Evolutionary conservation across 768 basidiomycete genomes (phyloP).

Genomic region (button mushroom (Agaricus bisporus)): DNA sequence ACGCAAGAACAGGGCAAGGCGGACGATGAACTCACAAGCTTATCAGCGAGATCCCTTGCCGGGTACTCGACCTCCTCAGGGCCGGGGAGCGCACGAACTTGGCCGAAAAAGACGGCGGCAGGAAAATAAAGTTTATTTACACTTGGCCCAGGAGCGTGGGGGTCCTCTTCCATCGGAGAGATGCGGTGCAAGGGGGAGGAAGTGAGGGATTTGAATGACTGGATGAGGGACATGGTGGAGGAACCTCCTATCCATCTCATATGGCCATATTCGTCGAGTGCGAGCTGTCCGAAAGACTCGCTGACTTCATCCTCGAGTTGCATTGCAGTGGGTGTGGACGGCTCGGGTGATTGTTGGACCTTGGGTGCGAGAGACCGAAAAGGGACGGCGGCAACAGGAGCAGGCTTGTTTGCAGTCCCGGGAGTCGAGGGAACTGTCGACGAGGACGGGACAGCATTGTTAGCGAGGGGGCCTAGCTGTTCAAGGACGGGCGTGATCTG

Average conservation of each 20-base stretch:
- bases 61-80: constrained; percentile 88
- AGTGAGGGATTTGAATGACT: constrained; percentile 76
- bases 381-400: constrained; percentile 28
- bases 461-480: constrained; percentile 54
- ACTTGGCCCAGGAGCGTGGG: constrained; percentile 70
- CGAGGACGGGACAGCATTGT: constrained; percentile 28
- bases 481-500: constrained; percentile 79
- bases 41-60: constrained; percentile 78
- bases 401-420: constrained; percentile 28
- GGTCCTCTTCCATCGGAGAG: constrained; percentile 82
- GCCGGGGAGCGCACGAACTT: constrained; percentile 73
- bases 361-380: constrained; percentile 31
- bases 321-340: constrained; percentile 30
- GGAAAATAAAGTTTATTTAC: constrained; percentile 87
- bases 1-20: constrained; percentile 11
- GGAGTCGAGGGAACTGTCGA: constrained; percentile 24
- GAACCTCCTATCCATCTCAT: constrained; percentile 92
- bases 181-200: constrained; percentile 69
- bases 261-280: constrained; percentile 85
- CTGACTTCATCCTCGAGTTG: constrained; percentile 62
- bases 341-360: constrained; percentile 27
- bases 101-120: constrained; percentile 81
- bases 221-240: constrained; percentile 87
- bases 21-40: constrained; percentile 53
- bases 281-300: constrained; percentile 83